These are phyloP conservation scores for Globisporangium barbulae DNA, from an alignment of 352 stramenopile species.

Conservation along the genomic window DNA sequence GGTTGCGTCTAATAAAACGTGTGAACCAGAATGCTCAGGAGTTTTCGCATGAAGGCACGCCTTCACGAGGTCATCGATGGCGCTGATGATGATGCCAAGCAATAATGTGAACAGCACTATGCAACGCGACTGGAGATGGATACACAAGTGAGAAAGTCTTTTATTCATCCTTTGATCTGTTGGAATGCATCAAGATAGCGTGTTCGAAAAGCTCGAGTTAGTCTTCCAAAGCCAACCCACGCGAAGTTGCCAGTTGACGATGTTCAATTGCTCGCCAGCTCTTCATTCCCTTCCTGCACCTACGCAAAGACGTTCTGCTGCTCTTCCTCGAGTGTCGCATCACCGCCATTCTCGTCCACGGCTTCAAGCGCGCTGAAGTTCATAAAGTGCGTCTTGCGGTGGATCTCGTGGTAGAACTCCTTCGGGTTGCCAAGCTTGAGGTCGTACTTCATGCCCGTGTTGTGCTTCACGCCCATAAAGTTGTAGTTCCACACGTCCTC, in stretches of 20 bases:
- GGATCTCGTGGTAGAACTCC: conserved; percentile 98
- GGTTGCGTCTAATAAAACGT: background rate
- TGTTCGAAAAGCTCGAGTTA: too few relatives aligned
- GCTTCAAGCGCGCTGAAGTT: conserved; percentile 98
- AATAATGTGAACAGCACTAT: background rate
- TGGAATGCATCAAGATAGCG: too few relatives aligned
- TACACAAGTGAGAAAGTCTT: too few relatives aligned
- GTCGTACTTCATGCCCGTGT: conserved; percentile 96
- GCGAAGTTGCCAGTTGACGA: too few relatives aligned
- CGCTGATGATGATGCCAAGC: background rate
- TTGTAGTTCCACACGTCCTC: conserved; percentile 99
- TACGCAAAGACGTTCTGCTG: conserved; percentile 84
- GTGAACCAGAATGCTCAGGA: background rate
- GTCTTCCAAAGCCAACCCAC: too few relatives aligned
- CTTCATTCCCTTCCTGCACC: background rate
- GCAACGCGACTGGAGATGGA: background rate
- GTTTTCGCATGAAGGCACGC: background rate
- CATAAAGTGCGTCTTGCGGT: conserved; percentile 99
- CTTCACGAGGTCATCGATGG: background rate
- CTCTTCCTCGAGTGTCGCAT: conserved; percentile 89
- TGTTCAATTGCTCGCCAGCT: too few relatives aligned
- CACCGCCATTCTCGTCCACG: conserved; percentile 71
- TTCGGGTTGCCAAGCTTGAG: conserved; percentile 98
- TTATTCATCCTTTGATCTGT: too few relatives aligned
- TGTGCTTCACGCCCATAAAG: conserved; percentile 99